Evolutionary conservation across 176 grass and related monocot species (phyloP).

Genomic region (Typha latifolia): DNA sequence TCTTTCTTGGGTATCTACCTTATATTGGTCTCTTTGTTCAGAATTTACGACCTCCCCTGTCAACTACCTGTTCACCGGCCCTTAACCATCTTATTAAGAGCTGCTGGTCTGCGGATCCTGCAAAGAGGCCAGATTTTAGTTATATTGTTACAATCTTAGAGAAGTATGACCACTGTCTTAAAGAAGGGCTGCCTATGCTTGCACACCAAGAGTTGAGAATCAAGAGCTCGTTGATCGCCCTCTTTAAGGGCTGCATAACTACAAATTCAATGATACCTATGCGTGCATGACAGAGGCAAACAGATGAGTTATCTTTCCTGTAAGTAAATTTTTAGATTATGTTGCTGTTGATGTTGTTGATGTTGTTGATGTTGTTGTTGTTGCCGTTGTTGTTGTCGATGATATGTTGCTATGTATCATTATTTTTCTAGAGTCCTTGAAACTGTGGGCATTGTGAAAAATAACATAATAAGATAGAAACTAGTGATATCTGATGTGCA

Average conservation of each 20-base stretch:
- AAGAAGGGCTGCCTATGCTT: constrained; percentile 60
- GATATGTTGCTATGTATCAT: no score
- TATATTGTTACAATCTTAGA: constrained; percentile 89
- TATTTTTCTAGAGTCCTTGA: no score
- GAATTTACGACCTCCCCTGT: constrained; percentile 81
- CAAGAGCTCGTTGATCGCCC: constrained; percentile 42
- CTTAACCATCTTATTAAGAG: constrained; percentile 84
- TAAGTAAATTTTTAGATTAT: neutral
- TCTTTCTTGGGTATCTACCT: neutral
- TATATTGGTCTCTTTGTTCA: constrained; percentile 7
- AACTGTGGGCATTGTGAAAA: no score
- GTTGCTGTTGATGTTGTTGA: no score
- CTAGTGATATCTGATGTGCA: no score
- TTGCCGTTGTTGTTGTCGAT: no score
- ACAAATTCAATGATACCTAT: constrained; percentile 56
- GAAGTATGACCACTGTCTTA: constrained; percentile 88
- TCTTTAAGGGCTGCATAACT: constrained; percentile 69
- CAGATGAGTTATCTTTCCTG: neutral
- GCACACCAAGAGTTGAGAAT: constrained; percentile 68
- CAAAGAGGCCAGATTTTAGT: constrained; percentile 80
- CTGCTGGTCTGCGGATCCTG: constrained; percentile 79
- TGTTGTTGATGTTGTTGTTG: no score
- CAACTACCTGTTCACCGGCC: constrained; percentile 56
- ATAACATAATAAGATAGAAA: no score
- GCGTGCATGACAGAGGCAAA: constrained; percentile 21